Evolutionary conservation across 2,329 filamentous ascomycete species (phyloP).

Genomic region (Fusarium hainanense): DNA sequence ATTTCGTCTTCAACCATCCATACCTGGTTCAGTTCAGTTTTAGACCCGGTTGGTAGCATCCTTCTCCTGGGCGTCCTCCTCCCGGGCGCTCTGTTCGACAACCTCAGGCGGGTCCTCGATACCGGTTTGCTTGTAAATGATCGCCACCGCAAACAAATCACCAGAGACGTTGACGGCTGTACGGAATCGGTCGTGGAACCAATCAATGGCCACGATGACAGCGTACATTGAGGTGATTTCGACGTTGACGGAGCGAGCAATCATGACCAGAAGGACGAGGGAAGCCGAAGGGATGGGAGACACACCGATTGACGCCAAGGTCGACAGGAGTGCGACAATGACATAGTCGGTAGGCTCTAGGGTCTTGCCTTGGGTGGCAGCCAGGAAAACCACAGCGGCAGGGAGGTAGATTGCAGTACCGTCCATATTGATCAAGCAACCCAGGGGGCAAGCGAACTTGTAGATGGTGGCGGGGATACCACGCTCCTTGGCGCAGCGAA

Average conservation of each 20-base stretch:
- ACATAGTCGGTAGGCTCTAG: conserved; percentile 59
- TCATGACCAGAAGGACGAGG: conserved; percentile 64
- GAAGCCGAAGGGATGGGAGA: conserved; percentile 65
- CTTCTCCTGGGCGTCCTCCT: conserved; percentile 15
- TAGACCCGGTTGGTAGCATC: conserved; percentile 40
- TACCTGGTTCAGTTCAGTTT: neutral
- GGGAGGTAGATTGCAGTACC: conserved; percentile 68
- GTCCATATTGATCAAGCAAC: conserved; percentile 64
- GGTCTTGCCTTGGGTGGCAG: conserved; percentile 59
- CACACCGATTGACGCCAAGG: conserved; percentile 63
- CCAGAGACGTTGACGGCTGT: conserved; percentile 63
- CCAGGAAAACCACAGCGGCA: conserved; percentile 63
- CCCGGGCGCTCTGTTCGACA: conserved; percentile 29
- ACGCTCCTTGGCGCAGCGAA: conserved; percentile 54
- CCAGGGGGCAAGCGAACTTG: conserved; percentile 61
- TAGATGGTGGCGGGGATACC: conserved; percentile 57
- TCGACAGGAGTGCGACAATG: conserved; percentile 61
- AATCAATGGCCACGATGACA: conserved; percentile 65
- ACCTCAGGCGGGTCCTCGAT: conserved; percentile 39
- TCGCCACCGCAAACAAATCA: conserved; percentile 55
- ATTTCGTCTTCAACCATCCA: neutral
- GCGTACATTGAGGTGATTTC: conserved; percentile 62
- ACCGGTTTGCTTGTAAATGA: conserved; percentile 43
- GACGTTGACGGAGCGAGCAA: conserved; percentile 58
- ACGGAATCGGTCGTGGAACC: conserved; percentile 67